Percentiles rank a stretch among this genome's conserved stretches.
phyloP scores from a whole-genome alignment of 306 rosid genomes.

The Echinosophora koreensis region DNA sequence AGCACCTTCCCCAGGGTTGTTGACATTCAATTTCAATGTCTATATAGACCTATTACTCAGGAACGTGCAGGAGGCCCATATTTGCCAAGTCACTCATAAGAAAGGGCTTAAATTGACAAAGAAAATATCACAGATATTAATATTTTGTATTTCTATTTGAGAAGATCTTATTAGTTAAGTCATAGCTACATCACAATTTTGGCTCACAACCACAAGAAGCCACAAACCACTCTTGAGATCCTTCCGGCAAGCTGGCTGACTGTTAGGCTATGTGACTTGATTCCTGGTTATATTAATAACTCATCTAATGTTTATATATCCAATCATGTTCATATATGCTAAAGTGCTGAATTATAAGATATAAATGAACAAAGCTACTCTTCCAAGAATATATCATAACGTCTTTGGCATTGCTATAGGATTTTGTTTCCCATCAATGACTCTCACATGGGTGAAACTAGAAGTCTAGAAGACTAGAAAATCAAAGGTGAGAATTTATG shows the following conservation, averaged over 20 bases:
- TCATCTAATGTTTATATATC: constrained; percentile 27
- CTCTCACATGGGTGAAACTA: too few species aligned
- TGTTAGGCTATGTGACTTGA: constrained; percentile 20
- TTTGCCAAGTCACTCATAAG: neutral
- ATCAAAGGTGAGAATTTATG: too few species aligned
- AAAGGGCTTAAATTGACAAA: neutral
- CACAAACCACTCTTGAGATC: constrained; percentile 20
- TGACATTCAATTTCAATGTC: constrained; percentile 25
- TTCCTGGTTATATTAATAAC: constrained; percentile 21
- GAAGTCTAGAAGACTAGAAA: too few species aligned
- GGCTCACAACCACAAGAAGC: constrained; percentile 17
- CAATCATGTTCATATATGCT: neutral
- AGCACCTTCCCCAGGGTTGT: neutral
- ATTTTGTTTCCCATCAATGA: too few species aligned
- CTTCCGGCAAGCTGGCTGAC: constrained; percentile 21
- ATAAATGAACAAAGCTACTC: too few species aligned
- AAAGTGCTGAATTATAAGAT: too few species aligned
- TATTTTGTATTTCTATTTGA: too few species aligned
- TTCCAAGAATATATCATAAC: too few species aligned
- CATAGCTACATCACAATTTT: constrained; percentile 34
- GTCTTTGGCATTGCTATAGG: too few species aligned
- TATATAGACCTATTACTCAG: neutral
- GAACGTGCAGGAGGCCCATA: neutral
- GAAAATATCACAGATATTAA: neutral
- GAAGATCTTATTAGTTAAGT: too few species aligned